Evolutionary conservation across 2,329 filamentous ascomycete species (phyloP), one percentile per base, ranked within the genome.

Genomic region (Boeremia exigua): DNA sequence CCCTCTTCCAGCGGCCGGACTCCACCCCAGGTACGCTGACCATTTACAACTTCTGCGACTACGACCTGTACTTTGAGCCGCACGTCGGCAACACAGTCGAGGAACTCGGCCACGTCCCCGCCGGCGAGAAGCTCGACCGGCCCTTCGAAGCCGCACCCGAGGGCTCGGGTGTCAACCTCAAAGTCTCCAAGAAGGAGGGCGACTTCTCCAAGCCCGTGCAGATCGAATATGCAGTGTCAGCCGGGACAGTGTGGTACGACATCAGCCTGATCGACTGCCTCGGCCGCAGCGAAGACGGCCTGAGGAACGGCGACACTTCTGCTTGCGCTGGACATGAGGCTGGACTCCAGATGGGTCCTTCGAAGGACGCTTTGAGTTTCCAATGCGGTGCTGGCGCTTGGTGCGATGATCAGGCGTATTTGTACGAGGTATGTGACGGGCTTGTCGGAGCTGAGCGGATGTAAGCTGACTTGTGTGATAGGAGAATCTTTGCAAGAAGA

Each of bases 351-450:
- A 54, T 66, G 34, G 59, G 61, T 8, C 60, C 61, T 15, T 28
- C 45, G 2, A 44, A 45, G 4, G 45, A 51, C 37, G 36, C 45
- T 2, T 28, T 32, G 34, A 58, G 39, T 12, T 67, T 58, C 27
- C 63, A 66, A 37, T 67, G 65, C 30, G 54, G 33, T 2, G 46
- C 53, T 3, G 54, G 40, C 0, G 28, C 43, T n/a, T 65, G 59
- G 61, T 67, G 65, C 40, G 62, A 67, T 51, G 60, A 63, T 6
- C 62, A 66, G n/a, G 58, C 56, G 4, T 66, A 62, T 32, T 8
- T 63, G 17, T 65, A 65, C 39, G 47, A 58, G 17, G 61, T 62
- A 50, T 54, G 50, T 39, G 15, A 45, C 1, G 8, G 7, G 4
- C n/a, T n/a, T 8, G 28, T 8, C 7, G 6, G 25, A 14, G 14